Evolutionary conservation across 1,284 basidiomycete genomes (phyloP), one percentile per base, ranked within the genome.

Genomic region (Apiotrichum sp.): DNA sequence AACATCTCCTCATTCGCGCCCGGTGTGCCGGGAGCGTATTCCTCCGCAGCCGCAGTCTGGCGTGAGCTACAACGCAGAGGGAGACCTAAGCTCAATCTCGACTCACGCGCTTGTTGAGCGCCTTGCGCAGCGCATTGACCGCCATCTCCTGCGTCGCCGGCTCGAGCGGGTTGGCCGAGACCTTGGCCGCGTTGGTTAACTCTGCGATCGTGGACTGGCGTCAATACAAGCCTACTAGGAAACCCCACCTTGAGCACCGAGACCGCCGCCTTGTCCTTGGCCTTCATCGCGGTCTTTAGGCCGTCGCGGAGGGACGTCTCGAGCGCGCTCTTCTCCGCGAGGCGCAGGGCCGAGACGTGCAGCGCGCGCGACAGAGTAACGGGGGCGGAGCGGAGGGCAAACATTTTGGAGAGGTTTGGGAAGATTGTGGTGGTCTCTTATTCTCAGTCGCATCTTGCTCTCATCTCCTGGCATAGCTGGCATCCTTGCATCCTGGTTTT

Each of bases 271-370:
- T 61, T 65, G 61, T 74, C 68, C 43, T 64, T 66, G 11, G 67
- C 56, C 57, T 74, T 74, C 73, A 74, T 74, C n/a, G 73, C 71
- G n/a, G 64, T 52, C 61, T 74, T 74, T 56, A 74, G 62, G 3
- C 68, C 69, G 61, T 71, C 65, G 56, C 73, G 65, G 7, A 74
- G 64, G 5, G 53, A 49, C 7, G 50, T 9, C 51, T 71, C 72
- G 16, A 71, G 47, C 2, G 62, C 52, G 1, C 64, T 64, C 31
- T 56, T 48, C 32, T 61, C 50, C 5, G 56, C 53, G 3, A 53
- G 49, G 38, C 54, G 42, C 6, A 51, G 48, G 3, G 56, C 55
- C 8, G 63, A 56, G 35, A 65, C 56, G 59, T 64, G 61, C 3
- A 68, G 42, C 11, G 59, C 48, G 7, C 65, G 57, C 4, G 36